Evolutionary conservation across 257 asterid species (phyloP).

Genomic region (Jacaranda mimosifolia): DNA sequence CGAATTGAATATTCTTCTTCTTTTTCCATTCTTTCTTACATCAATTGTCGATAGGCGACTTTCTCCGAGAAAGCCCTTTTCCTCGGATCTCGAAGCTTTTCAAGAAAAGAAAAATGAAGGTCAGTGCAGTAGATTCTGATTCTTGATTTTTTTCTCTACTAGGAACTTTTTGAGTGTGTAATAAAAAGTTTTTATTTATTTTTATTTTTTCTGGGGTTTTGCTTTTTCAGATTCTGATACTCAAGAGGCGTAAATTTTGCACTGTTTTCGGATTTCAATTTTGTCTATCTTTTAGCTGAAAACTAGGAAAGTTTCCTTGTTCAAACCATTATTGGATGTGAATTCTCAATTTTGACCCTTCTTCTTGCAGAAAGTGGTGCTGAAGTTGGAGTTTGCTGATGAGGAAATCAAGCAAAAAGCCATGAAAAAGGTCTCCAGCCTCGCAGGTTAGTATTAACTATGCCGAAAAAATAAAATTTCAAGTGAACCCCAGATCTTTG

Average conservation of each 20-base stretch:
- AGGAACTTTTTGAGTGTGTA: constrained; percentile 6
- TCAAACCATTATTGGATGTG: neutral
- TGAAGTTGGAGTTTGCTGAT: constrained; percentile 60
- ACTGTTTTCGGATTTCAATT: neutral
- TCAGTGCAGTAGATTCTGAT: constrained; percentile 26
- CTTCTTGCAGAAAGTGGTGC: constrained; percentile 58
- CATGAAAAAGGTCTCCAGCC: constrained; percentile 63
- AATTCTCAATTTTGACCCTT: neutral
- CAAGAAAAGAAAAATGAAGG: constrained; percentile 35
- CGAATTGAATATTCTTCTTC: neutral
- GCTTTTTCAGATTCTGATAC: neutral
- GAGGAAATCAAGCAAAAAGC: constrained; percentile 67
- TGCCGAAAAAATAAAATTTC: neutral
- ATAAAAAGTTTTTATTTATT: neutral
- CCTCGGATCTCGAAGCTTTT: constrained; percentile 5
- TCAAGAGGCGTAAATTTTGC: neutral
- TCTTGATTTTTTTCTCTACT: constrained; percentile 14
- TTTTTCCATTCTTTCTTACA: neutral
- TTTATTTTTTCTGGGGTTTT: neutral
- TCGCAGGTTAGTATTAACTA: constrained; percentile 48
- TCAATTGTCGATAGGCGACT: neutral
- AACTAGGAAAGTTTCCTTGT: neutral
- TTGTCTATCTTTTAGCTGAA: neutral
- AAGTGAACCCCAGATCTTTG: constrained; percentile 11
- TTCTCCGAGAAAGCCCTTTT: neutral